A percentile compares a stretch with the other conserved stretches of the same genome.
phyloP scores from a whole-genome alignment of 2,329 filamentous ascomycete species.

The Venturia aucupariae region DNA sequence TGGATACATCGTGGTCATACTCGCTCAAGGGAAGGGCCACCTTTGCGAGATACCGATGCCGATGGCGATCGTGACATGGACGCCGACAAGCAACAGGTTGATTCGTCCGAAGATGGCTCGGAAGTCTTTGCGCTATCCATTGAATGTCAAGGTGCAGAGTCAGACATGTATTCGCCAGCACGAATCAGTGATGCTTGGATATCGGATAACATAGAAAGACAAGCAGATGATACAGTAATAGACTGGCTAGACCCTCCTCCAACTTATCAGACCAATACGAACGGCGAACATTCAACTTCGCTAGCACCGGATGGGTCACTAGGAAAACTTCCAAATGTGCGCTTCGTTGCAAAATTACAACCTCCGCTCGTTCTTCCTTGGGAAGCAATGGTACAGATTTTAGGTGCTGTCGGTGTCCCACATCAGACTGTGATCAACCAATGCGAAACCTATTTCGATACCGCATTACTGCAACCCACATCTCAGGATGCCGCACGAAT shows the following conservation, averaged over 20 bases:
- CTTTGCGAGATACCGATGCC: neutral
- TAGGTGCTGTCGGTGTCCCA: conserved; percentile 48
- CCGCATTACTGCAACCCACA: conserved; percentile 44
- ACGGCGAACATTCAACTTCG: conserved; percentile 35
- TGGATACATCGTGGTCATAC: conserved; percentile 54
- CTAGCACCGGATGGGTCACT: conserved; percentile 38
- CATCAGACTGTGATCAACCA: conserved; percentile 31
- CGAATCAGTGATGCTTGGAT: conserved; percentile 69
- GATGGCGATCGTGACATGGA: conserved; percentile 22
- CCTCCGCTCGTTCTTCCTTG: conserved; percentile 64
- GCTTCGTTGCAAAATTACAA: conserved; percentile 65
- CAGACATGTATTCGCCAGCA: conserved; percentile 48
- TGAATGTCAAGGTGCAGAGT: conserved; percentile 45
- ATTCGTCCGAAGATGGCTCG: conserved; percentile 29
- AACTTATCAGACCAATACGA: conserved; percentile 39
- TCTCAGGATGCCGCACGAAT: conserved; percentile 30
- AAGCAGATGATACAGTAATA: conserved; percentile 35
- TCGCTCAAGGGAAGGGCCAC: conserved; percentile 30
- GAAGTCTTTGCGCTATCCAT: conserved; percentile 59
- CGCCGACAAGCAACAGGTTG: conserved; percentile 17
- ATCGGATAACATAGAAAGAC: conserved; percentile 54
- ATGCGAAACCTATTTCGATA: conserved; percentile 36
- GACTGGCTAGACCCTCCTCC: conserved; percentile 68
- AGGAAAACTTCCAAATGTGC: conserved; percentile 57
- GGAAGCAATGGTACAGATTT: conserved; percentile 52